Conservation (phyloP, 208 protist species). For the Strigomonas galati region DNA sequence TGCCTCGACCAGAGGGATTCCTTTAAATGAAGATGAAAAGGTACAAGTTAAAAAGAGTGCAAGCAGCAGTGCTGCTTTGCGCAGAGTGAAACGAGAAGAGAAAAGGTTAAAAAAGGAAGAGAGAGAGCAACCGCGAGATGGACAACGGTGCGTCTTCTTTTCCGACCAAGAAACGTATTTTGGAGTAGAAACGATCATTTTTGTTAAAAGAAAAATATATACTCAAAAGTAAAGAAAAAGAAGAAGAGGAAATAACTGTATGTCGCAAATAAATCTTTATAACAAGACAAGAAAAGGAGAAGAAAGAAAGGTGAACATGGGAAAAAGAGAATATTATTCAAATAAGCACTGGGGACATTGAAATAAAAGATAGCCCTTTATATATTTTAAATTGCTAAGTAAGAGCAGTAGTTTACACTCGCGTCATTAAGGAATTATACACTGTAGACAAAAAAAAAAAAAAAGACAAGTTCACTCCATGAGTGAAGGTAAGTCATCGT, state of each 20-base stretch:
- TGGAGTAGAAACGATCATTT: background rate
- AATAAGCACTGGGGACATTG: no score
- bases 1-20: constrained; percentile 12
- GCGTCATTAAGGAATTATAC: no score
- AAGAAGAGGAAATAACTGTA: background rate
- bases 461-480: no score
- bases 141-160: background rate
- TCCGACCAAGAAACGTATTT: background rate
- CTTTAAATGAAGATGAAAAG: background rate
- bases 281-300: no score
- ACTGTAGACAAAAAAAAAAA: no score
- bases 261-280: no score
- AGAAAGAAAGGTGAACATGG: background rate
- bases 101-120: background rate
- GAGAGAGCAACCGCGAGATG: background rate
- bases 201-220: background rate
- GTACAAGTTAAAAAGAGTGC: background rate
- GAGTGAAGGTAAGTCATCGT: no score
- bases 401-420: no score
- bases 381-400: no score
- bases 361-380: no score
- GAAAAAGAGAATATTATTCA: background rate
- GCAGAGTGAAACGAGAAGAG: constrained; percentile 10
- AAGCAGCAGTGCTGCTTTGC: background rate
- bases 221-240: constrained; percentile 15